Evolutionary conservation across 345 rosid genomes (phyloP).

Genomic region (Bruguiera gymnorhiza): DNA sequence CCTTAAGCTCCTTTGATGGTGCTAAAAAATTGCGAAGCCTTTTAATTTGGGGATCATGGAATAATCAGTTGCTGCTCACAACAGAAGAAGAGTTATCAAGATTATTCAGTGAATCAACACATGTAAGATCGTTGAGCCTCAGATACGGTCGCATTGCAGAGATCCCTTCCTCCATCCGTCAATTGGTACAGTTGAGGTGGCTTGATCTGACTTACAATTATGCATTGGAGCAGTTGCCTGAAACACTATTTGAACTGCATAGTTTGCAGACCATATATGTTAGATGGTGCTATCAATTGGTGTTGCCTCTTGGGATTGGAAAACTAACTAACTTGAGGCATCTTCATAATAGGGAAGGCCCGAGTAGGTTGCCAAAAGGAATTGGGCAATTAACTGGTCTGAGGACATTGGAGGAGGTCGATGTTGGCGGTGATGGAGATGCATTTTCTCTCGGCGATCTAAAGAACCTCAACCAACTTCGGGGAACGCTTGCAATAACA

Average conservation of each 20-base stretch:
- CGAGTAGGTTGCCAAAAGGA: too few species aligned
- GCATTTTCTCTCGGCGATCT: too few species aligned
- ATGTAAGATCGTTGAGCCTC: neutral
- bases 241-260: neutral
- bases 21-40: too few species aligned
- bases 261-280: neutral
- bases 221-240: neutral
- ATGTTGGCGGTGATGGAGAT: too few species aligned
- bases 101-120: neutral
- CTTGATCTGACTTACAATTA: neutral
- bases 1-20: neutral
- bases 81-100: neutral
- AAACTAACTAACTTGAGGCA: too few species aligned
- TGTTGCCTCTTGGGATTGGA: too few species aligned
- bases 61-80: neutral
- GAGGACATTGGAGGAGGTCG: too few species aligned
- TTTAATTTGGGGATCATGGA: too few species aligned
- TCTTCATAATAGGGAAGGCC: rapidly evolving
- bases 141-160: too few species aligned
- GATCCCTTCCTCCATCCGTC: neutral
- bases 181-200: neutral
- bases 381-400: too few species aligned
- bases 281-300: rapidly evolving
- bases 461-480: too few species aligned
- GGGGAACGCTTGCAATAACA: too few species aligned